Conservation (phyloP, 2,329 filamentous ascomycete genomes). For the Talaromyces islandicus region DNA sequence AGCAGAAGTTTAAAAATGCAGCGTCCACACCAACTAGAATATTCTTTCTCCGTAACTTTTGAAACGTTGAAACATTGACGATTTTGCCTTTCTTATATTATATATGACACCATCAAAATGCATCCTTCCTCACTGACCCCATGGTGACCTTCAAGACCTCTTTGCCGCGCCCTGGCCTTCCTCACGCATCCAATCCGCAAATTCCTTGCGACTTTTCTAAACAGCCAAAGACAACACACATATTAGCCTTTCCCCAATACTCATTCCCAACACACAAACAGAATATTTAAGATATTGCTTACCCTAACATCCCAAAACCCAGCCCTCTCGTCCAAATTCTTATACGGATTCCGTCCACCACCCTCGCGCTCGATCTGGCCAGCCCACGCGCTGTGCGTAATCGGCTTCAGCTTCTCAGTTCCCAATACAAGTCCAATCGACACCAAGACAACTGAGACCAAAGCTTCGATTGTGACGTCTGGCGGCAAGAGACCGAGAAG, state of each 20-base stretch:
- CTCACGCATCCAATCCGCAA: conserved; percentile 63
- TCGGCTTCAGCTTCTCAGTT: conserved; percentile 73
- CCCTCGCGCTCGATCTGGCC: conserved; percentile 64
- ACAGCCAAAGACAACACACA: conserved; percentile 1
- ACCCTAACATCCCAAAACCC: conserved; percentile 86
- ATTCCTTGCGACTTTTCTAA: conserved; percentile 63
- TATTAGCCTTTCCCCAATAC: neutral
- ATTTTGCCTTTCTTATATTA: neutral
- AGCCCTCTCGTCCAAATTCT: conserved; percentile 68
- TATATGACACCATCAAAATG: neutral
- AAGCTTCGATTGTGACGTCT: conserved; percentile 83
- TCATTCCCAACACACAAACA: neutral
- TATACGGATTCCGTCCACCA: conserved; percentile 72
- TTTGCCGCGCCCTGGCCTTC: conserved; percentile 18
- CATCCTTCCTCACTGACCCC: no score
- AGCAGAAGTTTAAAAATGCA: neutral
- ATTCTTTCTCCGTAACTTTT: neutral
- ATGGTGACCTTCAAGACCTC: neutral
- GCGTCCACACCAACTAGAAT: neutral
- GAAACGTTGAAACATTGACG: neutral
- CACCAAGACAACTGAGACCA: conserved; percentile 74
- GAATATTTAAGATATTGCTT: conserved; percentile 28
- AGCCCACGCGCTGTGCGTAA: conserved; percentile 76
- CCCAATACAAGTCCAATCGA: conserved; percentile 74
- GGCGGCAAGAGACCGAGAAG: conserved; percentile 48